Base-by-base conservation (phyloP, 148 eudicot genomes). In the Rhododendron mucronatum region DNA sequence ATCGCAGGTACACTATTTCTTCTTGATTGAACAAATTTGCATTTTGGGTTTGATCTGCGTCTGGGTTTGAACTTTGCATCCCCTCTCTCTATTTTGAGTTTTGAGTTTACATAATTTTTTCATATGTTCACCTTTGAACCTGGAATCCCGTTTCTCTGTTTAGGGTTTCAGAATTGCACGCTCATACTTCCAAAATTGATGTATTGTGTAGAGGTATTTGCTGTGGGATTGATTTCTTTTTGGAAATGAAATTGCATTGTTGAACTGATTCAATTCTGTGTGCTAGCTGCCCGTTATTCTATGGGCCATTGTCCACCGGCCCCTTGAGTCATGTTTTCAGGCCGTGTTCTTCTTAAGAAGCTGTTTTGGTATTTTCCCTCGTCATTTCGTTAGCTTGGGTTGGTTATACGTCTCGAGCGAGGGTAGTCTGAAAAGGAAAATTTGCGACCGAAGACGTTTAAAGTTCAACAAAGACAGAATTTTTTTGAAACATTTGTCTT, bases 231-330 rank as follows among this genome's bases (percentile, higher is more conserved):
- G 61, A 55, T 15, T 51, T 30, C 5, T 63, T 33, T n/a, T 1
- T 23, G 41, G 14, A n/a, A 83, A 37, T 83, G 55, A 65, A 83
- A 20, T 21, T 83, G 75, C 18, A n/a, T 65, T 65, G 76, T 61
- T 82, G 57, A 83, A 69, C 82, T 67, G 26, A 69, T 83, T 21
- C 53, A 39, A 9, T 82, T 82, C 51, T 3, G 37, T 57, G 84
- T 48, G 21, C 28, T 51, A 37, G 45, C 8, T 74, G 45, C 37
- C 33, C 15, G 35, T 61, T 61, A 20, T 65, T 65, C 71, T n/a
- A 23, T 23, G 30, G 71, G n/a, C 71, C 30, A n/a, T 65, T 65
- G 30, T 65, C 71, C 71, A 65, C 33, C 35, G 35, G 35, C 1
- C 71, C 71, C 30, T 65, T 65, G 10, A n/a, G 71, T 65, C 71